Conservation (phyloP, 345 rosid genomes). For the Eucalyptus curtisii region DNA sequence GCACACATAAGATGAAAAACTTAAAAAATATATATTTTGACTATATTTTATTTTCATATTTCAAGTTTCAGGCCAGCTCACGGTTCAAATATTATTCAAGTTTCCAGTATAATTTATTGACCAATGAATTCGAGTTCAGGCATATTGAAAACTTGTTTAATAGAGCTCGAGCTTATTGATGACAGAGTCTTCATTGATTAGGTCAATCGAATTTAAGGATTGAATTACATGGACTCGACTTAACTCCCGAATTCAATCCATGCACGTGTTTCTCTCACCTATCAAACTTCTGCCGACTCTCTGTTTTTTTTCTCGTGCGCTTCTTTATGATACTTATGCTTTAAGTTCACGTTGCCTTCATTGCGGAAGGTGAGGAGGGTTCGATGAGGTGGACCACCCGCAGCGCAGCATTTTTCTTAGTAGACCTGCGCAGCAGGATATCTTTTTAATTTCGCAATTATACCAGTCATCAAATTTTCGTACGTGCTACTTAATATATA, state of each 20-base stretch:
- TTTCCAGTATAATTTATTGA: background rate
- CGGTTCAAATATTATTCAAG: background rate
- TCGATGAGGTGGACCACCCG: background rate
- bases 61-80: accelerated
- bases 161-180: background rate
- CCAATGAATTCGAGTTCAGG: background rate
- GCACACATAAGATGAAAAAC: background rate
- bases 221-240: background rate
- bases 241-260: background rate
- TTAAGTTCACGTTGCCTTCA: background rate
- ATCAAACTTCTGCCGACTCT: background rate
- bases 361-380: background rate
- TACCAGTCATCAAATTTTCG: background rate
- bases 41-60: background rate
- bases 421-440: background rate
- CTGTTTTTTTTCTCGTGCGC: background rate
- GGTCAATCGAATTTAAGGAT: background rate
- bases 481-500: background rate
- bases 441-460: background rate
- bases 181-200: background rate
- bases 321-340: background rate
- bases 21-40: accelerated
- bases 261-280: background rate
- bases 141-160: background rate
- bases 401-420: background rate